Percentiles rank a stretch among this genome's conserved stretches.
Evolutionary conservation across 2,329 filamentous ascomycete genomes (phyloP).

Genomic region (Penicillium sp.): DNA sequence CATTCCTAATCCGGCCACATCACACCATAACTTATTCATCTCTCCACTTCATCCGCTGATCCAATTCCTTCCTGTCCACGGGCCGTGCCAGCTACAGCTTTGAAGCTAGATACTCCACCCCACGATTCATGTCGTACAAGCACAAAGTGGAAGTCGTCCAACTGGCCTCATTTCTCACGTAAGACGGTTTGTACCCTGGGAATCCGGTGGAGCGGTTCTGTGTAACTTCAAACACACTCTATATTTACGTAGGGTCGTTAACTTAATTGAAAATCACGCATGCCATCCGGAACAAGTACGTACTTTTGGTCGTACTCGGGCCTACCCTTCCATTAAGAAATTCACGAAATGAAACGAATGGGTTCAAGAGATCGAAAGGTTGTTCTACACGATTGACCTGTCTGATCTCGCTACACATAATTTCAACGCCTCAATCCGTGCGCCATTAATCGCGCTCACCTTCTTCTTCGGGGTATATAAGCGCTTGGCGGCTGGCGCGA

Average conservation of each 20-base stretch:
- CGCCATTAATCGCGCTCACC: background rate
- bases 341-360: background rate
- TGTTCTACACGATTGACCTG: too few relatives aligned
- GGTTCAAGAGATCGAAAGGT: background rate
- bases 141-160: background rate
- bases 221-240: background rate
- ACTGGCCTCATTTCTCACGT: too few relatives aligned
- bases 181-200: background rate
- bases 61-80: slow-evolving; percentile 2
- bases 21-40: background rate
- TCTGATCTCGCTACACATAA: background rate
- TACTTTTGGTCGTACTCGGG: background rate
- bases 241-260: background rate
- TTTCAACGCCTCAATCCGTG: too few relatives aligned
- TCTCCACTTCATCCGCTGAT: background rate
- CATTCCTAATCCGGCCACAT: slow-evolving; percentile 5
- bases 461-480: background rate
- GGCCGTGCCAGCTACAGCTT: slow-evolving; percentile 15
- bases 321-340: background rate
- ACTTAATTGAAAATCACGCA: background rate
- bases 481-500: background rate
- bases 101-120: background rate
- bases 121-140: background rate
- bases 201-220: background rate
- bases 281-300: background rate